Conservation (phyloP, 371 early-diverging fungal species). For the Globomyces sp. region DNA sequence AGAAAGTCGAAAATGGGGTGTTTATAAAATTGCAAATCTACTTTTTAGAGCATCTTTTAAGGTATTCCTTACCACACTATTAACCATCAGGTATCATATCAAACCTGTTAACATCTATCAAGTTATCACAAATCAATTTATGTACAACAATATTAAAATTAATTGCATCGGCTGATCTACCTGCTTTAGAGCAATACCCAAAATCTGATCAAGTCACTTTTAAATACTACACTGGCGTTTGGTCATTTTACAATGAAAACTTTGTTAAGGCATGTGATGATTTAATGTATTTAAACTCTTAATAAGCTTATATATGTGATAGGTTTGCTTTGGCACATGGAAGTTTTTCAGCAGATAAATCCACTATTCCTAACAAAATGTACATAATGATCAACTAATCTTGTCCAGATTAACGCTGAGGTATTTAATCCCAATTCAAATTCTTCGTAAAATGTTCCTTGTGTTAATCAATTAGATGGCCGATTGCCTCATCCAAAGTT, state of each 20-base stretch:
- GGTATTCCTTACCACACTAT: slow-evolving; percentile 42
- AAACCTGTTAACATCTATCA: not conserved
- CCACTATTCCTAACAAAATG: slow-evolving; percentile 39
- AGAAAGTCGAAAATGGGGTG: slow-evolving; percentile 85
- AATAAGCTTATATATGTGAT: too few relatives aligned
- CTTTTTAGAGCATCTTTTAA: slow-evolving; percentile 82
- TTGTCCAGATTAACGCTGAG: slow-evolving; percentile 69
- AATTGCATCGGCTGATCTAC: slow-evolving; percentile 69
- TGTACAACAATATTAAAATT: slow-evolving; percentile 82
- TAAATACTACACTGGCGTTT: slow-evolving; percentile 78
- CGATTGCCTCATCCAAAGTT: slow-evolving; percentile 11
- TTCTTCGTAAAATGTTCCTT: slow-evolving; percentile 6
- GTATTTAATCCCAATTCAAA: slow-evolving; percentile 68
- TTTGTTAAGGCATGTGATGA: slow-evolving; percentile 52
- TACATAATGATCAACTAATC: slow-evolving; percentile 63
- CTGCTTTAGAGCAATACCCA: slow-evolving; percentile 70
- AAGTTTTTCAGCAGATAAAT: slow-evolving; percentile 56
- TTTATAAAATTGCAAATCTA: slow-evolving; percentile 78
- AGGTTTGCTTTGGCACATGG: slow-evolving; percentile 7
- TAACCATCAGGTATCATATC: not conserved
- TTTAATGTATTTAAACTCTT: not conserved
- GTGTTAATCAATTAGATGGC: slow-evolving; percentile 8
- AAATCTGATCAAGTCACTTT: slow-evolving; percentile 82
- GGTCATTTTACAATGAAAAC: slow-evolving; percentile 79
- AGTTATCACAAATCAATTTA: slow-evolving; percentile 76